phyloP scores from a whole-genome alignment of 1,284 basidiomycete genomes.

The Cryptococcus sp. region DNA sequence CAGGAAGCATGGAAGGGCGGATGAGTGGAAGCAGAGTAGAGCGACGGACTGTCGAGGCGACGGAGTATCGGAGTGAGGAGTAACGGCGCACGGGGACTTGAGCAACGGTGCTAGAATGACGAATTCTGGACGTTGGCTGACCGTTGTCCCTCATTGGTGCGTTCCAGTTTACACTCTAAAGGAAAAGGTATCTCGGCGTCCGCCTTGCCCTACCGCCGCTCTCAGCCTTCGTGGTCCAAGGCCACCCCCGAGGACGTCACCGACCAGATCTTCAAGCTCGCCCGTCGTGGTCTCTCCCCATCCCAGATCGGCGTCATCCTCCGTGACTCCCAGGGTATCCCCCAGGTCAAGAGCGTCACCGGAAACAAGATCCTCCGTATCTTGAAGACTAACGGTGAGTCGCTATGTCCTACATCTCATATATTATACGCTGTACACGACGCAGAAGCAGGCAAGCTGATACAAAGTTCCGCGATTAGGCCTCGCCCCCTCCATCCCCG shows the following conservation, averaged over 20 bases:
- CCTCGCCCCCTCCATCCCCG: constrained; percentile 95
- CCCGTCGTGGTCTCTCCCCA: constrained; percentile 95
- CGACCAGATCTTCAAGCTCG: constrained; percentile 96
- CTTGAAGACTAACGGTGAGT: constrained; percentile 88
- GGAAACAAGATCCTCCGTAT: constrained; percentile 99
- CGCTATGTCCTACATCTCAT: neutral
- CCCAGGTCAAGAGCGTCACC: constrained; percentile 93
- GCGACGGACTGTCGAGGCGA: too few relatives aligned
- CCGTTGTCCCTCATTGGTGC: neutral
- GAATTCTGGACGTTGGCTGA: constrained; percentile 2
- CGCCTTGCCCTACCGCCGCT: constrained; percentile 94
- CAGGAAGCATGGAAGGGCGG: too few relatives aligned
- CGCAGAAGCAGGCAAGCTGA: constrained; percentile 2
- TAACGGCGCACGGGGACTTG: neutral
- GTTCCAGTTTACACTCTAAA: constrained; percentile 83
- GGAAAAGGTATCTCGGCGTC: constrained; percentile 99
- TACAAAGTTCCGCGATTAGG: constrained; percentile 57
- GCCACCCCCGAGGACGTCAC: constrained; percentile 92
- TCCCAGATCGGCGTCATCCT: constrained; percentile 98
- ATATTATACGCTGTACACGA: neutral
- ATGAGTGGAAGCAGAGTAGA: too few relatives aligned
- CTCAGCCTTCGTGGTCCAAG: constrained; percentile 96
- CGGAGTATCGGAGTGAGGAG: neutral
- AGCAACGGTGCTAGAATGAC: too few relatives aligned
- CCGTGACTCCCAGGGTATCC: constrained; percentile 96